Evolutionary conservation across 805 yeast species (phyloP), one percentile per base, ranked within the genome.

Genomic region (Metschnikowia aberdeeniae): DNA sequence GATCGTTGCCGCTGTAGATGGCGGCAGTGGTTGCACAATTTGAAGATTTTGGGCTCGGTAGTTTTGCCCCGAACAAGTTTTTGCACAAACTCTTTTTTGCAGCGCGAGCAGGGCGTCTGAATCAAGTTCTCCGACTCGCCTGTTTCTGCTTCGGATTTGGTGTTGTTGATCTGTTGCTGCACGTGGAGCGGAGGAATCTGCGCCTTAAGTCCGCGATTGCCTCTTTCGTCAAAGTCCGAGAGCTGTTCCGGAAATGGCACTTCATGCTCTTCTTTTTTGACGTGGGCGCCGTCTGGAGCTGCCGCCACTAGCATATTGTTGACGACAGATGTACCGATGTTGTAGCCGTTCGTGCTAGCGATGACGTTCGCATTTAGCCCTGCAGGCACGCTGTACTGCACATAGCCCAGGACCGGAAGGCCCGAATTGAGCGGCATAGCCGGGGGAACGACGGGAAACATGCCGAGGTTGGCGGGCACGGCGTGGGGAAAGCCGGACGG

Each of bases 21-120:
- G 31, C 87, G 72, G 57, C 88, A 82, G 56, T 80, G 86, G 27
- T 75, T 74, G 57, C 88, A 82, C 43, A 81, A 63, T 57, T 79
- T 80, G 63, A 60, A 82, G 12, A 66, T 61, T 54, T 74, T 76
- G 27, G 61, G 75, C 54, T 57, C 70, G 40, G 61, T 67, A 53
- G 43, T 67, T 58, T 50, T 66, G 58, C 63, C 62, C 35, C 64
- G 58, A 19, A 65, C 59, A 20, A 70, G 56, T 3, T 65, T 67
- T 49, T 74, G 77, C n/a, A 72, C 70, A 56, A 81, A 82, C 9
- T 67, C 72, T 53, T 80, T 81, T 56, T 81, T 80, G 56, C 88
- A 82, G 43, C 87, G 60, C 2, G 81, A 67, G 51, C 88, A 82
- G 19, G 46, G 46, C 29, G 54, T 49, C 39, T 34, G 50, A 32